Percentiles rank a stretch among this genome's conserved stretches.
These are phyloP conservation scores for Diaporthe humulicola DNA, from an alignment of 2,329 filamentous ascomycete species.

Conservation along the genomic window DNA sequence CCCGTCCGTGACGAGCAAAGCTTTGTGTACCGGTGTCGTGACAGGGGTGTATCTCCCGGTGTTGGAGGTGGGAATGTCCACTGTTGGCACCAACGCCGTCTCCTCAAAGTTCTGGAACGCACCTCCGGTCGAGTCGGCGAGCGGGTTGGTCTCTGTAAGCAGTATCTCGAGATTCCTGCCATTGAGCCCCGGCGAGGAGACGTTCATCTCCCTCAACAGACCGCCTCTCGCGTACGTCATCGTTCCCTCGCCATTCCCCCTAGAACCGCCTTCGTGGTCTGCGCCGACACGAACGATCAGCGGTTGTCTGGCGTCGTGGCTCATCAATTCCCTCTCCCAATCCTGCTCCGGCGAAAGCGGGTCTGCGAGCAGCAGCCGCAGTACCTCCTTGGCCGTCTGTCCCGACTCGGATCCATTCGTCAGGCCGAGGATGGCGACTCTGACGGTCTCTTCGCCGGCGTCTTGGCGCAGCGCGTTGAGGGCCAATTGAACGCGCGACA, in stretches of 20 bases:
- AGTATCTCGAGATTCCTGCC: constrained; percentile 75
- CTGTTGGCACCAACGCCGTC: constrained; percentile 79
- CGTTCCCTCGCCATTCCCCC: constrained; percentile 54
- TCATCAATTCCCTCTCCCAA: constrained; percentile 76
- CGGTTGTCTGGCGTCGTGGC: constrained; percentile 65
- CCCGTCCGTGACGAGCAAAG: constrained; percentile 80
- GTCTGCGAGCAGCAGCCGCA: constrained; percentile 79
- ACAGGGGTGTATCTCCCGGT: constrained; percentile 76
- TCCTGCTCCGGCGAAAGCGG: constrained; percentile 71
- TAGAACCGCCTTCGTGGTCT: constrained; percentile 46
- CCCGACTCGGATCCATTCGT: constrained; percentile 53
- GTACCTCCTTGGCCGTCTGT: constrained; percentile 71
- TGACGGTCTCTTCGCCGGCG: constrained; percentile 68
- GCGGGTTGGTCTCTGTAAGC: constrained; percentile 64
- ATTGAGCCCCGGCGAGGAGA: constrained; percentile 74
- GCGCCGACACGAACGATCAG: constrained; percentile 72
- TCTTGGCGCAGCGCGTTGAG: constrained; percentile 72
- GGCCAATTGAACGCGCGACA: constrained; percentile 80
- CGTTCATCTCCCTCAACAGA: constrained; percentile 69
- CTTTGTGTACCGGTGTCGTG: constrained; percentile 86
- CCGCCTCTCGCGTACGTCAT: constrained; percentile 54
- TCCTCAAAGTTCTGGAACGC: constrained; percentile 66
- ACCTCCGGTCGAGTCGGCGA: constrained; percentile 59
- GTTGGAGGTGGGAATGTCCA: constrained; percentile 77
- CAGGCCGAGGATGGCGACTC: constrained; percentile 70